Base-by-base conservation (phyloP, 2,329 filamentous ascomycete species). In the Epichloe sibirici region DNA sequence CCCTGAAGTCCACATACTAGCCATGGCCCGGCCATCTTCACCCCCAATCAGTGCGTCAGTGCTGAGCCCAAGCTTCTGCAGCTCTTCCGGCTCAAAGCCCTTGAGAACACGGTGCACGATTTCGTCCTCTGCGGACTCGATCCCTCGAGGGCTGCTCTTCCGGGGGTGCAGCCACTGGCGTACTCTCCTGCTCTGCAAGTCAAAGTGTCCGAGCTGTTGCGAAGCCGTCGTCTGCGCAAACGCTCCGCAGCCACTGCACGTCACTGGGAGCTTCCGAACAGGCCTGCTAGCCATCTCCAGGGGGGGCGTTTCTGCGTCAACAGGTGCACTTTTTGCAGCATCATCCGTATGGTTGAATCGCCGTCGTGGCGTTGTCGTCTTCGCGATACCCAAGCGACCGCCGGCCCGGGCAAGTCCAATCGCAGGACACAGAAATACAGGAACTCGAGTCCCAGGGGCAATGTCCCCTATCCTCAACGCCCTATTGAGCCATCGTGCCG, bases 241-340 rank as follows among this genome's bases (percentile, higher is more conserved):
- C 13, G 82, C 82, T 45, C 83, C 83, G 62, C 83, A 86, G 38
- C 83, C 83, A 12, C 74, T 73, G 59, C 83, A 86, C 57, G 77
- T 78, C 11, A 72, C 59, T 0, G 83, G 82, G 1, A 85, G 67
- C 45, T 57, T 59, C 40, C 63, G 61, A 12, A 40, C 51, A 3
- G 56, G 48, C 1, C 45, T 12, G 13, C 35, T 45, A 8, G 28
- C 6, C 35, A 39, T 11, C 11, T 49, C 37, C 4, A 25, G 12
- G 2, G 37, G 25, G 15, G n/a, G n/a, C 17, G 17, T 46, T 38
- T 35, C 35, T 15, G 44, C 8, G 9, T 46, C 44, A 2, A 37
- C 6, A 1, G 28, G 8, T 49, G 59, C 51, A 51, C 49, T 23
- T 13, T 15, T 53, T 9, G 53, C 21, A 4, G 43, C 51, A 6